Base-by-base conservation (phyloP, 805 yeast genomes). In the Kuraishia cidri region DNA sequence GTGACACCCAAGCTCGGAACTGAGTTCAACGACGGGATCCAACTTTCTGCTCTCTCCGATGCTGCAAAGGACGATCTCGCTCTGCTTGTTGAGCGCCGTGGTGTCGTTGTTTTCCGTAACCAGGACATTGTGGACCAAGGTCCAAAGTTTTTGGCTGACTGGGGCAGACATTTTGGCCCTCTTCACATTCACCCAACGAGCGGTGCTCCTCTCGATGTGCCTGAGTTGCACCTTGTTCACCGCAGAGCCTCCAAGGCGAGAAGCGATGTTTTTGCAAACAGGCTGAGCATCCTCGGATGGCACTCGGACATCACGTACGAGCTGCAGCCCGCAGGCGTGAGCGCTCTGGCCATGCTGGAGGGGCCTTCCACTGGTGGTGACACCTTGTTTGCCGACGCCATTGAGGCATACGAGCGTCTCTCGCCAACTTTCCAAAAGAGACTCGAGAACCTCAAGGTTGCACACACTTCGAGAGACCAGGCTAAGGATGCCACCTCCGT, bases 391-490 rank as follows among this genome's bases (percentile, higher is more conserved):
- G 72, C 83, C 11, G 84, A 79, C 47, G 64, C 75, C 18, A 62
- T 64, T 24, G 86, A 78, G 50, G 86, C 85, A 6, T 82, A 77
- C 53, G 70, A 76, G 38, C 62, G 88, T 46, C 64, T 82, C 32
- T 80, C 88, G 1, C 81, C 82, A 15, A 67, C 61, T 19, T 69
- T 80, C 60, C 67, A 75, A 50, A 57, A 72, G 45, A 58, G 76
- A 40, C 52, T 82, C 28, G 62, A 64, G 16, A 79, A 79, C 1
- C 64, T 81, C 46, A 72, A 75, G 45, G 88, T 75, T 4, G 59
- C 75, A 27, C 88, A 83, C 58, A 69, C 86, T 10, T 79, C 84
- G 2, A 70, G 61, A 33, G 83, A 74, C 36, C 92, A 82, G 56
- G 88, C 87, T 2, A 52, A 50, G 6, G 72, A 67, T 44, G 66